These are phyloP conservation scores for Eremothecium cymbalariae DNA, from an alignment of 1,139 yeast species.

Conservation along the genomic window DNA sequence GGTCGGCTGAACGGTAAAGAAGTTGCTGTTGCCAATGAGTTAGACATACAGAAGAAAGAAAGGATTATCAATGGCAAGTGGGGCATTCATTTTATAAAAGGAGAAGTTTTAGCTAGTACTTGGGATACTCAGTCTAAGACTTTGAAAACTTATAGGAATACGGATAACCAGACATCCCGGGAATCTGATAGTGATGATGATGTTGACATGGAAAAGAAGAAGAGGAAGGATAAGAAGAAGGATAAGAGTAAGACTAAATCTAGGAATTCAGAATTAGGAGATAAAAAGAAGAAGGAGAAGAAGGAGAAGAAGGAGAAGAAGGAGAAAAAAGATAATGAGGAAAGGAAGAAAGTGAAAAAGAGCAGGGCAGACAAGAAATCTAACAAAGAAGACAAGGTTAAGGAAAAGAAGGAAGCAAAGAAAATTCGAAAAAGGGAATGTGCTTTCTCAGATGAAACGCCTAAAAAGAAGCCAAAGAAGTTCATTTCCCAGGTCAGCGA, in stretches of 20 bases:
- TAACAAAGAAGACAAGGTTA: slow-evolving; percentile 21
- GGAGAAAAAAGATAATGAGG: slow-evolving; percentile 29
- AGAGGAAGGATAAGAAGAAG: slow-evolving; percentile 32
- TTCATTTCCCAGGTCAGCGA: too few relatives aligned
- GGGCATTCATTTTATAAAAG: slow-evolving; percentile 82
- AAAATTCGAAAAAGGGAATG: slow-evolving; percentile 19
- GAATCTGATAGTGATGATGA: slow-evolving; percentile 21
- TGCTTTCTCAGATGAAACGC: slow-evolving; percentile 17
- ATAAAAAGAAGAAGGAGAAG: slow-evolving; percentile 29
- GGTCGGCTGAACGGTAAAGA: slow-evolving; percentile 81
- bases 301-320: slow-evolving; percentile 30
- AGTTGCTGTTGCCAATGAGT: slow-evolving; percentile 46
- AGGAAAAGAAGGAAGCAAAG: slow-evolving; percentile 12
- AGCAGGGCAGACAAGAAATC: slow-evolving; percentile 29
- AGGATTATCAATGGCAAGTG: slow-evolving; percentile 67
- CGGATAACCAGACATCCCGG: slow-evolving; percentile 18
- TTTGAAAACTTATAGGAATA: slow-evolving; percentile 28
- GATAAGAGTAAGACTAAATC: slow-evolving; percentile 26
- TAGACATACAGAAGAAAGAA: slow-evolving; percentile 60
- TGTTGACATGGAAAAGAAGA: slow-evolving; percentile 31
- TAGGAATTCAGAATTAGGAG: slow-evolving; percentile 24
- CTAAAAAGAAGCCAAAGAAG: slow-evolving; percentile 19
- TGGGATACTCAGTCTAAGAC: slow-evolving; percentile 61
- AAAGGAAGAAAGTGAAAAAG: slow-evolving; percentile 24
- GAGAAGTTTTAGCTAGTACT: slow-evolving; percentile 75